Base-by-base conservation (phyloP, 768 basidiomycete species). In the Lactarius sp. region DNA sequence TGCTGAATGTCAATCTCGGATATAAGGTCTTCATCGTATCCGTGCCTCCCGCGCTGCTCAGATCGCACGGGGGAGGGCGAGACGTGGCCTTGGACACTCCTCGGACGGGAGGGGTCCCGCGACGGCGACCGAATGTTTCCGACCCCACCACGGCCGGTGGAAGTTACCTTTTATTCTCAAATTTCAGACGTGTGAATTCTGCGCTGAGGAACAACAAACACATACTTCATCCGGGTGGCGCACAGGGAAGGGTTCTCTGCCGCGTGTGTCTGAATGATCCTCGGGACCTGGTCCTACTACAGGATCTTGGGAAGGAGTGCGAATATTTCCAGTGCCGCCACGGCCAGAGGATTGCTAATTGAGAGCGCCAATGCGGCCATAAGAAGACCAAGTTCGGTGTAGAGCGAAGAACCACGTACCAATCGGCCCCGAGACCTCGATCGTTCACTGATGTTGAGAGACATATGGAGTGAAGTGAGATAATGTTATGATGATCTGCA, bases 51-150 rank as follows among this genome's bases (percentile, higher is more conserved):
- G 20, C 66, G 52, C 36, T 66, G 59, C 39, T 67, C 69, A 12
- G 64, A 54, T 18, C 27, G 37, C 7, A 20, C 2, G 27, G 34
- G 62, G 37, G 62, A 64, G 6, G 6, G 7, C 0, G 46, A 46
- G 31, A 4, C 6, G 9, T 31, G 47, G 6, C 2, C 47, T 37
- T 56, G 51, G 20, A 12, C 39, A 44, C 64, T 58, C 18, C 55
- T 36, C 31, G 64, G 53, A 42, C 65, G 64, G 12, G 60, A 54
- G 62, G 73, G 56, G 57, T 85, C 86, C 41, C 85, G 82, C 27
- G 90, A 90, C 0, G 85, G 86, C 2, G 90, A 88, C 61, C 89
- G 85, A 56, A 94, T 85, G 79, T 95, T 95, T 9, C 92, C 93
- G 8, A 82, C 82, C 16, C 93, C 93, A 33, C 93, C 92, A 56